Evolutionary conservation across 176 grass and related monocot genomes (phyloP).

Genomic region (Phoenix dactylifera): DNA sequence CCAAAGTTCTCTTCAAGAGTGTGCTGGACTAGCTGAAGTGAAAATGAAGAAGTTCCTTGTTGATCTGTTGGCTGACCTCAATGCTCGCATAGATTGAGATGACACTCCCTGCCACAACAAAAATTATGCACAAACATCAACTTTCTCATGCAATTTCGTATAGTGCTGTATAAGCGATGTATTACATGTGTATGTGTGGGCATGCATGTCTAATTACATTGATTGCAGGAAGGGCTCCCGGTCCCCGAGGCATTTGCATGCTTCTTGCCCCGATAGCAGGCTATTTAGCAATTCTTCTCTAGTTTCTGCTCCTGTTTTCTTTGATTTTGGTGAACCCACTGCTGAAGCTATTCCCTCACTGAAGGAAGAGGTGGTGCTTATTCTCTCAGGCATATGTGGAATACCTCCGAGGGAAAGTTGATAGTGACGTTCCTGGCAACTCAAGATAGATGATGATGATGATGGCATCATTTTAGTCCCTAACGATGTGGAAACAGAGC

Average conservation of each 20-base stretch:
- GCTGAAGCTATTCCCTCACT: constrained; percentile 73
- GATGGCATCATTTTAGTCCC: constrained; percentile 27
- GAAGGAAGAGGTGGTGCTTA: constrained; percentile 69
- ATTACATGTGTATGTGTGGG: not conserved
- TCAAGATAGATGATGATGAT: constrained; percentile 23
- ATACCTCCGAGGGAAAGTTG: constrained; percentile 26
- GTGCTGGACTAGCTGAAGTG: constrained; percentile 86
- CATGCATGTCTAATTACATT: constrained; percentile 50
- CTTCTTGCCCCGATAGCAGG: constrained; percentile 58
- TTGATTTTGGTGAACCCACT: constrained; percentile 74
- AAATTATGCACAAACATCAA: constrained; percentile 14
- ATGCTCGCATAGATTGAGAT: constrained; percentile 28
- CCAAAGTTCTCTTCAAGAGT: constrained; percentile 87
- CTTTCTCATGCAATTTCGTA: constrained; percentile 1
- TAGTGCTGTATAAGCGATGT: not conserved
- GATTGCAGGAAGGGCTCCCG: constrained; percentile 28
- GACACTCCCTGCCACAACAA: constrained; percentile 40
- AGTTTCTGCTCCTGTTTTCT: constrained; percentile 84
- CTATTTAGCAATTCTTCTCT: constrained; percentile 79
- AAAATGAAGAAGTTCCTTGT: constrained; percentile 72
- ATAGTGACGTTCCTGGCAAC: constrained; percentile 30
- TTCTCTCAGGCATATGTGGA: constrained; percentile 68
- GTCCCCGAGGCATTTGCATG: constrained; percentile 29
- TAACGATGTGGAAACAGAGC: constrained; percentile 33
- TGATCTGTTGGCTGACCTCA: constrained; percentile 42